Percentiles rank a stretch among this genome's conserved stretches.
These are phyloP conservation scores for Cladosporium sp. DNA, from an alignment of 2,329 filamentous ascomycete species.

Conservation along the genomic window DNA sequence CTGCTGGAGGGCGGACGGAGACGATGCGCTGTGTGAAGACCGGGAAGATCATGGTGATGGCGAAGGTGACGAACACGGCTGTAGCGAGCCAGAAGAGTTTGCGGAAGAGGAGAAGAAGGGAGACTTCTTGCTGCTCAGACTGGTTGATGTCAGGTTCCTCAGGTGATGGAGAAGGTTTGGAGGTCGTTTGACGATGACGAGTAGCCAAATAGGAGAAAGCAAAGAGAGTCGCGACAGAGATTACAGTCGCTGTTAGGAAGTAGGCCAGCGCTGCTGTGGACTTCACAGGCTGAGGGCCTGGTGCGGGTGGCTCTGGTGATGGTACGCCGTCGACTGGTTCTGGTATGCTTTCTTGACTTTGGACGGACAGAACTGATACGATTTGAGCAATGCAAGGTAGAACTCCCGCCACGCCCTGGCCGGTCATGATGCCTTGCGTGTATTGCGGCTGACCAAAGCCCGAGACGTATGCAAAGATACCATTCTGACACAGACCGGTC, in stretches of 20 bases:
- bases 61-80: slow-evolving; percentile 77
- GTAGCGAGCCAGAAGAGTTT: slow-evolving; percentile 75
- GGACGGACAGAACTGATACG: slow-evolving; percentile 67
- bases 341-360: slow-evolving; percentile 24
- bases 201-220: slow-evolving; percentile 70
- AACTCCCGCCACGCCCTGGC: slow-evolving; percentile 87
- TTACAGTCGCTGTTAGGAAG: slow-evolving; percentile 78
- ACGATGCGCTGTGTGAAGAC: slow-evolving; percentile 66
- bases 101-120: slow-evolving; percentile 62
- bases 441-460: slow-evolving; percentile 83
- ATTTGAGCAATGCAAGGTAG: slow-evolving; percentile 85
- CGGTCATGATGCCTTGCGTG: slow-evolving; percentile 93
- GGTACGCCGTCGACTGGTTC: slow-evolving; percentile 8
- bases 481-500: slow-evolving; percentile 85
- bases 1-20: slow-evolving; percentile 37
- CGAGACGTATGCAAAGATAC: slow-evolving; percentile 84
- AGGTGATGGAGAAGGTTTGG: slow-evolving; percentile 3
- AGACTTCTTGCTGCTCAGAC: slow-evolving; percentile 47
- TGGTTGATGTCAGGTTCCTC: slow-evolving; percentile 18
- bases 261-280: slow-evolving; percentile 79
- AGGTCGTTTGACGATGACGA: slow-evolving; percentile 19
- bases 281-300: slow-evolving; percentile 39
- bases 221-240: slow-evolving; percentile 65
- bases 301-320: slow-evolving; percentile 7
- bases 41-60: slow-evolving; percentile 88